Base-by-base conservation (phyloP, 2,329 filamentous ascomycete genomes). In the Passalora sequoiae region DNA sequence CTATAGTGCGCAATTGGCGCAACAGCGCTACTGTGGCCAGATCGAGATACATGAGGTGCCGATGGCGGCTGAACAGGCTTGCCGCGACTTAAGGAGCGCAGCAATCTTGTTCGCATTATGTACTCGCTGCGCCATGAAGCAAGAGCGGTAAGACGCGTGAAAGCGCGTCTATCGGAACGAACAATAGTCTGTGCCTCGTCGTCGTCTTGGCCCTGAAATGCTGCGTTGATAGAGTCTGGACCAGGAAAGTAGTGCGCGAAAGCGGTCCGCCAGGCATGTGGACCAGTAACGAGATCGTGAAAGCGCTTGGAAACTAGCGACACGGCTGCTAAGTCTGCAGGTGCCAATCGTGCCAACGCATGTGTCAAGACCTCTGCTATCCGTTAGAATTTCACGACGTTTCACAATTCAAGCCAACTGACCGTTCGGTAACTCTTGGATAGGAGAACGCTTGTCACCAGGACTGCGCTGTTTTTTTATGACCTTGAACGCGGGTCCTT, bases 51-150 rank as follows among this genome's bases (percentile, higher is more conserved):
- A 8, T 79, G 77, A 43, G 77, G 62, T 57, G 72, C 67, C 35
- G 71, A 66, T 21, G 73, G 62, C 7, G 72, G 69, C 27, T 82
- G 75, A 10, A 69, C 63, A 19, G 91, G 88, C 61, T 89, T 94
- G 38, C 91, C 92, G 47, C 87, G 81, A 35, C 77, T 77, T 44
- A 97, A 72, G 49, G 86, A 92, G 32, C 89, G 80, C 40, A 97
- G 70, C 39, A 97, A 76, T 35, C 87, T 79, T 2, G 89, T 96
- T 35, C 92, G 78, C 44, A 95, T 69, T 36, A 97, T 84, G 60
- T 97, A 98, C 65, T 98, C 92, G 66, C 87, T 96, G 55, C 91
- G 80, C 91, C 92, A 97, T 6, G 89, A 92, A n/a, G 89, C 85
- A 49, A 89, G 69, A 3, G 81, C 75, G 7, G 86, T 94, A 42